phyloP scores from a whole-genome alignment of 169 alveolate species.

The Plasmodium billcollinsi region DNA sequence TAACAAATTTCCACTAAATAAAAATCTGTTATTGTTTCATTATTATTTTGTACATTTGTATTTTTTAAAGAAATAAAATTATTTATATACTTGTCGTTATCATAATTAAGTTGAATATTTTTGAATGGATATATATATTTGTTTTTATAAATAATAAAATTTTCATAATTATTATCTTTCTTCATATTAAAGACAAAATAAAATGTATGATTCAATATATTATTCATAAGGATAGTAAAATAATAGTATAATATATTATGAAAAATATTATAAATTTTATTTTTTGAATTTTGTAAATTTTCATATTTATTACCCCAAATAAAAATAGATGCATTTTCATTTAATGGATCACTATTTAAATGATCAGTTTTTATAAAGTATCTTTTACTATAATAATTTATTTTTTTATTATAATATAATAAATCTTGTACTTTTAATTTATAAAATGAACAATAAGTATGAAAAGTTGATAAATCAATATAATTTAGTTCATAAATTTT shows the following conservation, averaged over 20 bases:
- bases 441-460: conserved; percentile 70
- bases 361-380: conserved; percentile 71
- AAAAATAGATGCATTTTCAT: conserved; percentile 47
- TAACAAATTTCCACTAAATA: conserved; percentile 65
- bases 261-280: conserved; percentile 1
- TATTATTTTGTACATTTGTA: neutral
- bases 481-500: conserved; percentile 32
- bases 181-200: conserved; percentile 20
- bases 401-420: conserved; percentile 10
- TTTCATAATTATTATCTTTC: conserved; percentile 2
- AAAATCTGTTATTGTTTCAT: conserved; percentile 19
- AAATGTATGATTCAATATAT: conserved; percentile 59
- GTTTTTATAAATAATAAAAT: conserved; percentile 58
- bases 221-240: conserved; percentile 29
- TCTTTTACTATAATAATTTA: conserved; percentile 26
- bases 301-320: conserved; percentile 59
- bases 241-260: conserved; percentile 28
- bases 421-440: conserved; percentile 46
- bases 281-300: conserved; percentile 19
- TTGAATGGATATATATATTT: conserved; percentile 60
- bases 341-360: conserved; percentile 74
- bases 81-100: no score
- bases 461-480: conserved; percentile 51
- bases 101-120: no score
- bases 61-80: neutral